These are phyloP conservation scores for Rhododendron williamsianum DNA, from an alignment of 148 eudicot species.

Conservation along the genomic window DNA sequence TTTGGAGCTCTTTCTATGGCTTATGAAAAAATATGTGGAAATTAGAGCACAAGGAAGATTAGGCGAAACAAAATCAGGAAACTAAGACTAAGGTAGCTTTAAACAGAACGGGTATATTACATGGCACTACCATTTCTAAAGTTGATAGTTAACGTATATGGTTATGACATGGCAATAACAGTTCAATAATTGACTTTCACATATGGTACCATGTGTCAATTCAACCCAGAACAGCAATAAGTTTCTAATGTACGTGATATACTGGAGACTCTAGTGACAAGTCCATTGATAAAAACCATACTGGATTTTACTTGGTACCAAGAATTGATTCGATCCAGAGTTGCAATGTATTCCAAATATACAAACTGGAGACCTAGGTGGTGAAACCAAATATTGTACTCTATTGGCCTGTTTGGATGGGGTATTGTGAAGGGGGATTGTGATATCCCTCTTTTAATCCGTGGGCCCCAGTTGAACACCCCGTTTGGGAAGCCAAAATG, in stretches of 20 bases:
- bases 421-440: too few species aligned
- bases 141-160: background rate
- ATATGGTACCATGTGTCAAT: background rate
- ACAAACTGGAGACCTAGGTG: background rate
- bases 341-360: background rate
- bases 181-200: background rate
- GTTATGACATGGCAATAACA: background rate
- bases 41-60: background rate
- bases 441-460: too few species aligned
- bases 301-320: background rate
- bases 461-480: too few species aligned
- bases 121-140: background rate
- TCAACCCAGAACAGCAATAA: background rate
- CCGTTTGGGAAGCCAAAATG: too few species aligned
- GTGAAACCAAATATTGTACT: background rate
- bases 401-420: too few species aligned
- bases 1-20: background rate
- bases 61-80: background rate
- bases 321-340: background rate
- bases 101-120: background rate
- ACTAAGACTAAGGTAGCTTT: background rate
- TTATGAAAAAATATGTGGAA: background rate
- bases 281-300: background rate
- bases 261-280: background rate
- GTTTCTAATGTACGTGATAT: background rate